Conservation (phyloP, 768 basidiomycete genomes). For the Hortiboletus flavorubellus region DNA sequence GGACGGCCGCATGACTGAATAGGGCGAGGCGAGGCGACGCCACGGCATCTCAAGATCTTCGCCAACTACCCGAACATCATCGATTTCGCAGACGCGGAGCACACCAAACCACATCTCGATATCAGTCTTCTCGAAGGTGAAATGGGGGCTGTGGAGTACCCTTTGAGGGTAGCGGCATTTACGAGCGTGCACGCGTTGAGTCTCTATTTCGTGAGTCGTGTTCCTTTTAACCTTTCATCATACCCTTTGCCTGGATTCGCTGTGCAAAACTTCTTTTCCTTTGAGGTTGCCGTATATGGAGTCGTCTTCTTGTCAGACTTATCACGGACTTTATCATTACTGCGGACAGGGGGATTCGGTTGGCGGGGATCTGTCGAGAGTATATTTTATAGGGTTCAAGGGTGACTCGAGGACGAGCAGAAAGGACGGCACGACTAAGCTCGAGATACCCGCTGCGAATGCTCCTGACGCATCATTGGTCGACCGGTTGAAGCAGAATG, state of each 20-base stretch:
- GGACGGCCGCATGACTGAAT: slow-evolving; percentile 2
- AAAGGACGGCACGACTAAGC: slow-evolving; percentile 58
- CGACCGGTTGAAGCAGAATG: slow-evolving; percentile 56
- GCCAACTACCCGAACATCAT: slow-evolving; percentile 72
- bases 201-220: slow-evolving; percentile 69
- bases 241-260: slow-evolving; percentile 16
- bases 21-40: slow-evolving; percentile 79
- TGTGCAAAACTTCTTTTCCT: neutral
- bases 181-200: slow-evolving; percentile 70
- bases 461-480: slow-evolving; percentile 69
- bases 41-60: slow-evolving; percentile 71
- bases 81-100: slow-evolving; percentile 74
- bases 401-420: slow-evolving; percentile 57
- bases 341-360: slow-evolving; percentile 56
- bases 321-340: slow-evolving; percentile 10
- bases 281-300: slow-evolving; percentile 25
- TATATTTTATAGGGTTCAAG: slow-evolving; percentile 84
- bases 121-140: slow-evolving; percentile 72
- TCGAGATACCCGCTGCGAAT: slow-evolving; percentile 77
- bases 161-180: slow-evolving; percentile 72
- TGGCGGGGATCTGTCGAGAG: slow-evolving; percentile 59
- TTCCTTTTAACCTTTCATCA: slow-evolving; percentile 9
- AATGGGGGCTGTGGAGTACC: slow-evolving; percentile 68
- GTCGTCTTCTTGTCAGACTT: slow-evolving; percentile 5
- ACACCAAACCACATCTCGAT: slow-evolving; percentile 64